Percentiles rank a stretch among this genome's conserved stretches.
phyloP scores from a whole-genome alignment of 257 asterid species.

The Nicotiana sylvestris region DNA sequence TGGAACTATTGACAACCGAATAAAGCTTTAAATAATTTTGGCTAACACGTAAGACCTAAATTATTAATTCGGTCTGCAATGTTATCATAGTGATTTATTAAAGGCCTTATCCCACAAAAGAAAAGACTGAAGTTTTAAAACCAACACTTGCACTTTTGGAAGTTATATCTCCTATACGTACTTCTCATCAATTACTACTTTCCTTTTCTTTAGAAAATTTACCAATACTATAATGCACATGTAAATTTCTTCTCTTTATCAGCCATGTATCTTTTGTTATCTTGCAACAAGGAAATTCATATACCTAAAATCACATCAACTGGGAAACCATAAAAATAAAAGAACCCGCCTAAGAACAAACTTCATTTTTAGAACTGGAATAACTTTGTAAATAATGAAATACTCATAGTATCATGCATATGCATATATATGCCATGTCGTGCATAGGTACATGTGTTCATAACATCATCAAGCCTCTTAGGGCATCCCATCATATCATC shows the following conservation, averaged over 20 bases:
- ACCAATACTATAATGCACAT: background rate
- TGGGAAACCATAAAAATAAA: background rate
- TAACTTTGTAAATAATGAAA: background rate
- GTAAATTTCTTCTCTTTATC: background rate
- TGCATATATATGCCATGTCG: no score
- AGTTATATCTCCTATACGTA: background rate
- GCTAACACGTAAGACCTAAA: background rate
- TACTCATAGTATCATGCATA: no score
- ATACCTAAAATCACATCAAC: background rate
- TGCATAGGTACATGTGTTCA: no score
- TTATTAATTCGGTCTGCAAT: background rate
- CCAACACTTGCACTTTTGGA: background rate
- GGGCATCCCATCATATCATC: no score
- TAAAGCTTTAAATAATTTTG: background rate
- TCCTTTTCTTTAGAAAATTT: background rate
- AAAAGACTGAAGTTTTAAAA: background rate
- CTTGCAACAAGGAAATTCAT: background rate
- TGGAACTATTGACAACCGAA: background rate
- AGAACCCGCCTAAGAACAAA: background rate
- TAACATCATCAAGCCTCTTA: no score
- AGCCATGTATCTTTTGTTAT: background rate
- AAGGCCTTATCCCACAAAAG: background rate
- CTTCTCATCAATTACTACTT: background rate
- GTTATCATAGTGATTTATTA: background rate
- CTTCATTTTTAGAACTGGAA: slow-evolving; percentile 6